These are phyloP conservation scores for Camelina hispida DNA, from an alignment of 345 rosid species.

Conservation along the genomic window DNA sequence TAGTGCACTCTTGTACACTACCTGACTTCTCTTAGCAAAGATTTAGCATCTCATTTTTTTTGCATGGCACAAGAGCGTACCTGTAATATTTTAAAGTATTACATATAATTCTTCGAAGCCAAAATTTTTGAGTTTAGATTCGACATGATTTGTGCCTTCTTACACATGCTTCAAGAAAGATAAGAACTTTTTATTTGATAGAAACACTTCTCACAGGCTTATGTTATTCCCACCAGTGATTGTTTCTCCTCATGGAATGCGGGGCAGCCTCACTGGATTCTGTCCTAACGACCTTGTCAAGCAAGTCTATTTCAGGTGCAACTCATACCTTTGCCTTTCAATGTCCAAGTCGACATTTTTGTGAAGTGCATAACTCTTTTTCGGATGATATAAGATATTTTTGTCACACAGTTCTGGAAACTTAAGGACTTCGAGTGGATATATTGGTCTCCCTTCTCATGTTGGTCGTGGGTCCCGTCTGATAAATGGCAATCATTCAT, in stretches of 20 bases:
- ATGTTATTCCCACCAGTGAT: constrained; percentile 63
- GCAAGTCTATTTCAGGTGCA: constrained; percentile 85
- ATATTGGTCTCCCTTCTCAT: constrained; percentile 69
- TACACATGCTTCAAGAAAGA: constrained; percentile 32
- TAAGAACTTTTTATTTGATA: constrained; percentile 32
- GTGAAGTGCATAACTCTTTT: constrained; percentile 15
- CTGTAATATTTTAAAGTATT: constrained; percentile 11
- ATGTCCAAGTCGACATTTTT: not conserved
- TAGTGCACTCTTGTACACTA: constrained; percentile 20
- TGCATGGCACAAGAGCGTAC: constrained; percentile 8
- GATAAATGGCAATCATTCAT: constrained; percentile 70
- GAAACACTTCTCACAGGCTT: constrained; percentile 38
- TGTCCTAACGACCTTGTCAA: constrained; percentile 94
- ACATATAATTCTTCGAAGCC: constrained; percentile 5
- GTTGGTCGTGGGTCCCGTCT: constrained; percentile 66
- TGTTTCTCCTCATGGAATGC: constrained; percentile 97
- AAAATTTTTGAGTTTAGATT: constrained; percentile 9
- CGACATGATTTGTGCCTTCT: constrained; percentile 15
- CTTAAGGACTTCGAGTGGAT: constrained; percentile 61
- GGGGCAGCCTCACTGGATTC: constrained; percentile 88
- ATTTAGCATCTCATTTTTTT: constrained; percentile 20
- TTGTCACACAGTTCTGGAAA: constrained; percentile 62
- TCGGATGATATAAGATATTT: constrained; percentile 23
- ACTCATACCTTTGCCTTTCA: constrained; percentile 16
- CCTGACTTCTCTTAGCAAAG: constrained; percentile 24